Percentiles rank a stretch among this genome's conserved stretches.
Conservation (phyloP, 352 stramenopile genomes). For the Pythium coloratum region DNA sequence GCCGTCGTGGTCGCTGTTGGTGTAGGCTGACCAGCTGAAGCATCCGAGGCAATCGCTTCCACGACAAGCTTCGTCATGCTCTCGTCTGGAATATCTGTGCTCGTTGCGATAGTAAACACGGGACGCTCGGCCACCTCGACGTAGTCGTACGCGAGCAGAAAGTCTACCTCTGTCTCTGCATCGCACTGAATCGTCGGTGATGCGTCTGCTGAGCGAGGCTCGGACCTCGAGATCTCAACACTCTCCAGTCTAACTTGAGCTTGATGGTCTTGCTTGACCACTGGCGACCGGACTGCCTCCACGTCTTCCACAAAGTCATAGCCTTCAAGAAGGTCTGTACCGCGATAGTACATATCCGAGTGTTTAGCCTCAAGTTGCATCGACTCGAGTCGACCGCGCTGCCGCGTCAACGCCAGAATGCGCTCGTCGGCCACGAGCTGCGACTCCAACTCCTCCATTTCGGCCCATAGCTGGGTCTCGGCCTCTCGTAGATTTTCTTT, state of each 20-base stretch:
- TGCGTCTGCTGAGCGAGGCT: not conserved
- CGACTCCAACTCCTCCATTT: slow-evolving; percentile 49
- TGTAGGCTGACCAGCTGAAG: not conserved
- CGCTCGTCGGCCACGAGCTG: slow-evolving; percentile 41
- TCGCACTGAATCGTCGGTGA: not conserved
- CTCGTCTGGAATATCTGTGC: not conserved
- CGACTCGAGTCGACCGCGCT: slow-evolving; percentile 52
- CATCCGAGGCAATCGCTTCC: not conserved
- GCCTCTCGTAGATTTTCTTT: slow-evolving; percentile 44
- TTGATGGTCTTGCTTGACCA: slow-evolving; percentile 26
- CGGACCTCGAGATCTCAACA: not conserved
- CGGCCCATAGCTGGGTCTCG: slow-evolving; percentile 44
- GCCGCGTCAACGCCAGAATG: slow-evolving; percentile 37
- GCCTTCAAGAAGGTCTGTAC: slow-evolving; percentile 23
- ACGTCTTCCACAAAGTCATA: slow-evolving; percentile 32
- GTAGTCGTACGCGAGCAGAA: slow-evolving; percentile 25
- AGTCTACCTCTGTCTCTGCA: slow-evolving; percentile 10
- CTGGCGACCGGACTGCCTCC: slow-evolving; percentile 13
- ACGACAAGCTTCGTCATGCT: not conserved
- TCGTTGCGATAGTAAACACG: not conserved
- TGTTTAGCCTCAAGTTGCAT: slow-evolving; percentile 44
- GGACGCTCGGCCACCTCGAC: slow-evolving; percentile 23
- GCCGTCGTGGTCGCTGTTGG: not conserved
- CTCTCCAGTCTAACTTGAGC: slow-evolving; percentile 19
- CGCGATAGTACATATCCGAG: not conserved